A percentile compares a stretch with the other conserved stretches of the same genome.
phyloP scores from a whole-genome alignment of 1,284 basidiomycete genomes.

The Cryptococcus floricola region DNA sequence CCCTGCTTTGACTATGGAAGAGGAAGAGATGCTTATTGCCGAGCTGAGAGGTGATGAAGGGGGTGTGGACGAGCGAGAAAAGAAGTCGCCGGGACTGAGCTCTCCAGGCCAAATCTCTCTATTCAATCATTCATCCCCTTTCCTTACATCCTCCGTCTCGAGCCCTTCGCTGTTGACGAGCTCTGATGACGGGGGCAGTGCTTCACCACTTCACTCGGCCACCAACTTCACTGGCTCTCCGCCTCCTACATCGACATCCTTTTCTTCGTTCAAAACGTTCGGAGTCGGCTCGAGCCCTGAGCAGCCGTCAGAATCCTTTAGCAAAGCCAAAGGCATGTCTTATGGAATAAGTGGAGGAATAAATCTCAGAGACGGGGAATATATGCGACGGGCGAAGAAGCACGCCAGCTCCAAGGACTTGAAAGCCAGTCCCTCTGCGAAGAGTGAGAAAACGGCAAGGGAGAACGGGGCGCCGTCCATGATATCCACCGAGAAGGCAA shows the following conservation, averaged over 20 bases:
- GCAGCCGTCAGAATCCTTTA: not conserved
- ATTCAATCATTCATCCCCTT: not conserved
- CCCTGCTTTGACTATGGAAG: conserved; percentile 38
- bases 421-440: conserved; percentile 6
- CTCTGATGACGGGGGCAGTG: not conserved
- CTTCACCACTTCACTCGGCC: not conserved
- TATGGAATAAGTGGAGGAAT: conserved; percentile 40
- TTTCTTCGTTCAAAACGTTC: conserved; percentile 30
- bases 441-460: not conserved
- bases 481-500: conserved; percentile 16
- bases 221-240: not conserved
- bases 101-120: too few relatives aligned
- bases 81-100: not conserved
- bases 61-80: not conserved
- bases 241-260: conserved; percentile 12
- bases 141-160: conserved; percentile 13
- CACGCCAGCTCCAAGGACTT: conserved; percentile 18
- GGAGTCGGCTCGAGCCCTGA: conserved; percentile 14
- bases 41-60: conserved; percentile 25
- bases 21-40: conserved; percentile 42
- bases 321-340: conserved; percentile 24
- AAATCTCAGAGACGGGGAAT: conserved; percentile 36
- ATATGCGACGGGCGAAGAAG: conserved; percentile 34
- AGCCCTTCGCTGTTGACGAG: conserved; percentile 13
- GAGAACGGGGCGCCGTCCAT: conserved; percentile 7